phyloP scores from a whole-genome alignment of 164 flowering plant species.

The Berberis vulgaris region DNA sequence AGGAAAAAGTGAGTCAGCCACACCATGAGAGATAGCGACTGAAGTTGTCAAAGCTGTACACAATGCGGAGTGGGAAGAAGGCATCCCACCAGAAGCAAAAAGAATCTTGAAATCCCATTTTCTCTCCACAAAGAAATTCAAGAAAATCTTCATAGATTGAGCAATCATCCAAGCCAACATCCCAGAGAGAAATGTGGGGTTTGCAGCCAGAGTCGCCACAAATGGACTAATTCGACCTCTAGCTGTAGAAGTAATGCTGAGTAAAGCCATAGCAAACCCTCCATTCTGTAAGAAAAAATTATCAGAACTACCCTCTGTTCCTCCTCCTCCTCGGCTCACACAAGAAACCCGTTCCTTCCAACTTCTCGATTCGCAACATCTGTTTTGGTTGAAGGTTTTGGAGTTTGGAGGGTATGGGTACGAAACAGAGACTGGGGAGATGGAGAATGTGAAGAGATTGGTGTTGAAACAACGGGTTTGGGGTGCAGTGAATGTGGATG shows the following conservation, averaged over 20 bases:
- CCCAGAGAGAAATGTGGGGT: conserved; percentile 76
- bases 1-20: conserved; percentile 77
- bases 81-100: conserved; percentile 88
- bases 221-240: conserved; percentile 57
- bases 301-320: no score
- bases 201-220: conserved; percentile 58
- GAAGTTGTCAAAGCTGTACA: conserved; percentile 86
- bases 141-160: conserved; percentile 55
- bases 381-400: no score
- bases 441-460: no score
- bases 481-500: no score
- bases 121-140: conserved; percentile 71
- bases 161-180: conserved; percentile 59
- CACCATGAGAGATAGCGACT: conserved; percentile 84
- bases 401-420: no score
- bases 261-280: conserved; percentile 50
- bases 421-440: no score
- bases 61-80: conserved; percentile 81
- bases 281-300: conserved; percentile 35
- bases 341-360: no score
- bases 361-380: no score
- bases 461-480: no score
- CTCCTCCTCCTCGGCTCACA: no score
- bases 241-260: conserved; percentile 49
- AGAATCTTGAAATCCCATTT: conserved; percentile 69